Conservation (phyloP, 2,329 filamentous ascomycete genomes). For the Colletotrichum sp. region DNA sequence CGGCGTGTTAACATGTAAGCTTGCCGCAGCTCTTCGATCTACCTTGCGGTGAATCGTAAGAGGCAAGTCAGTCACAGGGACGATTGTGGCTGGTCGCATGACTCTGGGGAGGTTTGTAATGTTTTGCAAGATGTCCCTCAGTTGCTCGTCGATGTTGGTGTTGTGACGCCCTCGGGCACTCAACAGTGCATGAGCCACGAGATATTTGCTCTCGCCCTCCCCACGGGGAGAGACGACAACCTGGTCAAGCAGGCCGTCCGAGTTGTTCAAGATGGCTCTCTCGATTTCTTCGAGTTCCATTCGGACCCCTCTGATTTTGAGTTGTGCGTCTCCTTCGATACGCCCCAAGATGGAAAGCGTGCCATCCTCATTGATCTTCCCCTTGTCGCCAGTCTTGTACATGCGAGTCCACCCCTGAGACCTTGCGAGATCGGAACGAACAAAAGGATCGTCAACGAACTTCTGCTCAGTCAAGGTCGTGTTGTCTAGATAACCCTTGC, state of each 20-base stretch:
- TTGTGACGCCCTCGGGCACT: background rate
- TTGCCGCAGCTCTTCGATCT: background rate
- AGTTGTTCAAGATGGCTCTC: conserved; percentile 22
- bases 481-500: conserved; percentile 36
- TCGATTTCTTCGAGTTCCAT: conserved; percentile 51
- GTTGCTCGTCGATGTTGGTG: background rate
- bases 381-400: background rate
- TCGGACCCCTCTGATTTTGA: conserved; percentile 50
- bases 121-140: background rate
- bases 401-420: background rate
- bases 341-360: conserved; percentile 34
- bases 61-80: background rate
- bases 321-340: conserved; percentile 43
- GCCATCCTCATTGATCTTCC: background rate
- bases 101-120: background rate
- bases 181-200: background rate
- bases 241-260: background rate
- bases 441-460: background rate
- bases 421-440: background rate
- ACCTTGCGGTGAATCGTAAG: background rate
- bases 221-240: background rate
- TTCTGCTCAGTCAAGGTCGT: background rate
- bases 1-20: too few species aligned
- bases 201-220: background rate
- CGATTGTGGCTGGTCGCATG: background rate